Conservation (phyloP, 129 eudicot genomes). For the Artemisia argyi region DNA sequence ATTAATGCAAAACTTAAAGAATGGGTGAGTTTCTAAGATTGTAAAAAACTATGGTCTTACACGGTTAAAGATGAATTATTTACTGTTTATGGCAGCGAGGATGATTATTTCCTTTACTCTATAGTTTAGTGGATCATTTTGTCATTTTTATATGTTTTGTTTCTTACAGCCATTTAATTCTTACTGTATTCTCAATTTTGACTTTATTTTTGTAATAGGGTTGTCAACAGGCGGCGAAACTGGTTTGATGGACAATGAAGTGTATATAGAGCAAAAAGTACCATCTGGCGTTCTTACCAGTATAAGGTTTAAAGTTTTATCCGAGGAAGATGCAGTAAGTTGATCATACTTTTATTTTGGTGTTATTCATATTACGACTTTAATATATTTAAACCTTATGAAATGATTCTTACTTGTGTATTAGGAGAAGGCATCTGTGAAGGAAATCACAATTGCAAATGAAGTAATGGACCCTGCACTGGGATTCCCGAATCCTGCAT, state of each 20-base stretch:
- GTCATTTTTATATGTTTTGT: background rate
- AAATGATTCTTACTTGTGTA: constrained; percentile 3
- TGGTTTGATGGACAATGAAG: constrained; percentile 53
- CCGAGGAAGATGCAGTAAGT: constrained; percentile 83
- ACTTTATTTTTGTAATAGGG: constrained; percentile 15
- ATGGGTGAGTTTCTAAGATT: background rate
- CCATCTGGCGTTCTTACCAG: constrained; percentile 58
- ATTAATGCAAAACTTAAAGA: background rate
- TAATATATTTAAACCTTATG: background rate
- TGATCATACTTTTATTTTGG: background rate
- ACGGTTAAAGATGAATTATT: background rate
- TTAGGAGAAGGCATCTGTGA: constrained; percentile 66
- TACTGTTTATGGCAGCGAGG: background rate
- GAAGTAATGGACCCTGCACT: constrained; percentile 82
- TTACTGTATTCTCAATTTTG: background rate
- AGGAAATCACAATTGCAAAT: constrained; percentile 41
- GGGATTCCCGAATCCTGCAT: constrained; percentile 71
- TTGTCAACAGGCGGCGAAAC: background rate
- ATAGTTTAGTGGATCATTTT: background rate
- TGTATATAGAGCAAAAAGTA: constrained; percentile 45
- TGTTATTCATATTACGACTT: background rate
- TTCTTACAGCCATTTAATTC: background rate
- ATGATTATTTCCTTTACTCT: background rate
- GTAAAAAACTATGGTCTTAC: background rate
- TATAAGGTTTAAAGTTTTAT: constrained; percentile 53